Conservation (phyloP, 179 eudicot species). For the Patellifolia procumbens region DNA sequence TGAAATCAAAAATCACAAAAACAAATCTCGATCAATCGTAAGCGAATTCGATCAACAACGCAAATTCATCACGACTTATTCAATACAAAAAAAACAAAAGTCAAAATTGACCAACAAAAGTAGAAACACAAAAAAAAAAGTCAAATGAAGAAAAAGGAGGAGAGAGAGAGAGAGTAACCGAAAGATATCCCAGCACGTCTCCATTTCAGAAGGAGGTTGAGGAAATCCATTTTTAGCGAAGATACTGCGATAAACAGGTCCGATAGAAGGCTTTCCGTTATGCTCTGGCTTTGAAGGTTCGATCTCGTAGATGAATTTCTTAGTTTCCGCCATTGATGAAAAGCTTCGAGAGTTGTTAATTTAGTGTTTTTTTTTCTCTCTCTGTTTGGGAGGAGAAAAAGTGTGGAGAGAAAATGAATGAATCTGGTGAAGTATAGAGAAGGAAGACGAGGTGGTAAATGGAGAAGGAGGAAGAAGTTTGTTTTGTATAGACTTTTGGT, state of each 20-base stretch:
- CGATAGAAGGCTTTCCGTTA: conserved; percentile 59
- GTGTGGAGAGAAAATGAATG: no score
- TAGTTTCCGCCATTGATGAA: conserved; percentile 36
- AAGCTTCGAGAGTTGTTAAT: neutral
- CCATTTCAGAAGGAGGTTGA: conserved; percentile 44
- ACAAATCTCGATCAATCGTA: conserved; percentile 6
- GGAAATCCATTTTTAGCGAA: conserved; percentile 76
- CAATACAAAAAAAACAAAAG: neutral
- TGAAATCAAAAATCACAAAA: neutral
- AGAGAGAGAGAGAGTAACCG: conserved; percentile 43
- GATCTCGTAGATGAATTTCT: conserved; percentile 60
- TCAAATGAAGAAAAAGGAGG: neutral
- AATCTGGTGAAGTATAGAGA: no score
- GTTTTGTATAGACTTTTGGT: no score
- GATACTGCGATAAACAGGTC: conserved; percentile 76
- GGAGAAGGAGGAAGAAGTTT: no score
- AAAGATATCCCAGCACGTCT: conserved; percentile 92
- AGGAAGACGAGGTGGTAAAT: no score
- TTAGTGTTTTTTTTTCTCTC: neutral
- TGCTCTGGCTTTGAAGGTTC: conserved; percentile 54
- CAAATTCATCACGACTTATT: conserved; percentile 1
- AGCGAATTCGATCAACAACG: neutral
- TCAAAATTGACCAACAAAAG: neutral
- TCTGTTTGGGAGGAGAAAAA: neutral
- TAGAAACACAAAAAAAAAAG: neutral